Evolutionary conservation across 306 rosid species (phyloP), one percentile per base, ranked within the genome.

Genomic region (Biancaea sappan): DNA sequence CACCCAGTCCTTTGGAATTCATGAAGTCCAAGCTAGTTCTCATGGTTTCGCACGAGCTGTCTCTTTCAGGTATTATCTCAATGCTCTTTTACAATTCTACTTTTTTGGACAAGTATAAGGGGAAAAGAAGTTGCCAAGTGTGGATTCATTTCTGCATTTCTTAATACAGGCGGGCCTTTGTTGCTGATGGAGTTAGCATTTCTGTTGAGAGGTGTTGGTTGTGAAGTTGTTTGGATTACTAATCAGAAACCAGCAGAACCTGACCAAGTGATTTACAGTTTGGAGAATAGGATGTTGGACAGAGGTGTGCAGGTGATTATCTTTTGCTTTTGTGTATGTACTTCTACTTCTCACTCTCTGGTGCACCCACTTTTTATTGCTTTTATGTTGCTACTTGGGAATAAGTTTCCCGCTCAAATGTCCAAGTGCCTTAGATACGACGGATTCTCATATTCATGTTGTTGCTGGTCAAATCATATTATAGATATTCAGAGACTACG

Each of bases 1-100:
- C 53, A 11, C 71, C 88, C 7, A 84, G 77, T 73, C 91, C 89
- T 19, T 84, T 91, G 4, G 86, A 81, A 16, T 88, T 87, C 82
- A 88, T 91, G 97, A 91, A 85, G 73, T 89, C 94, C 0, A 91
- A 87, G 88, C 82, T 87, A 18, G 97, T 89, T 22, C 89, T 91
- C 13, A 74, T 91, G 87, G 97, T 89, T 76, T 91, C 97, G 0
- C 97, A 91, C 25, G 94, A 91, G 79, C 84, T 87, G 35, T 85
- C 97, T 44, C 89, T 88, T 62, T 91, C 97, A 6, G 97, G 94
- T 87, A 79, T 14, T 35, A 48, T 54, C 60, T 43, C 26, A 47
- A 11, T 11, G 34, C 68, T 24, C 11, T 37, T 12, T 69, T 79
- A 62, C 50, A 28, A 6, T 66, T 48, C 38, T 22, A 43, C 53